These are phyloP conservation scores for Podospora bellae-mahoneyi DNA, from an alignment of 495 filamentous ascomycete genomes.

Conservation along the genomic window DNA sequence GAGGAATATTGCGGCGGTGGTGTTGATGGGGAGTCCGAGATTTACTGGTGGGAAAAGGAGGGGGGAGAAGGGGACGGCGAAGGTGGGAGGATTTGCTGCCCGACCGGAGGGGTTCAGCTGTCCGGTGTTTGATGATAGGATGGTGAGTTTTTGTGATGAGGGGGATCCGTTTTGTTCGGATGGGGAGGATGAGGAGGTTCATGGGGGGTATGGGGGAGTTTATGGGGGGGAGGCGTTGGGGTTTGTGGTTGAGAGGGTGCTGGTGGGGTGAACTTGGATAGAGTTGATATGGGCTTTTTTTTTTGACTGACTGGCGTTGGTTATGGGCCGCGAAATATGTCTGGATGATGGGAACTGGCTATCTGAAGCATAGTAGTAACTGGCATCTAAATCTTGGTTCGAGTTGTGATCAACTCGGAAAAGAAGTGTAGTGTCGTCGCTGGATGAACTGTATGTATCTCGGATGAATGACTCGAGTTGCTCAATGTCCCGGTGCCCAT, in stretches of 20 bases:
- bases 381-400: background rate
- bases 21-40: slow-evolving; percentile 59
- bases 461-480: background rate
- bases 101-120: slow-evolving; percentile 53
- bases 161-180: slow-evolving; percentile 61
- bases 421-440: background rate
- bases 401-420: background rate
- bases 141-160: slow-evolving; percentile 58
- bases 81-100: slow-evolving; percentile 55
- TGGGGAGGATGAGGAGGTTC: slow-evolving; percentile 50
- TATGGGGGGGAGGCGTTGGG: slow-evolving; percentile 51
- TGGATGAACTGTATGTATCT: background rate
- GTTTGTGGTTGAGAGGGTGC: slow-evolving; percentile 23
- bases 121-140: slow-evolving; percentile 46
- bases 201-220: slow-evolving; percentile 55
- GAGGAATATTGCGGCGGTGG: slow-evolving; percentile 53
- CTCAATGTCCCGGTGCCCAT: background rate
- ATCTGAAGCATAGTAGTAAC: no score
- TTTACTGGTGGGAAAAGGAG: slow-evolving; percentile 50
- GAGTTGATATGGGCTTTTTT: background rate
- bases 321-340: no score
- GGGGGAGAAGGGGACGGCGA: slow-evolving; percentile 45
- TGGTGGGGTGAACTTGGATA: slow-evolving; percentile 33
- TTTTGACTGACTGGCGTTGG: background rate
- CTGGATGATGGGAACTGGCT: no score